Evolutionary conservation across 2,329 filamentous ascomycete genomes (phyloP).

Genomic region (Epichloe amarillans): DNA sequence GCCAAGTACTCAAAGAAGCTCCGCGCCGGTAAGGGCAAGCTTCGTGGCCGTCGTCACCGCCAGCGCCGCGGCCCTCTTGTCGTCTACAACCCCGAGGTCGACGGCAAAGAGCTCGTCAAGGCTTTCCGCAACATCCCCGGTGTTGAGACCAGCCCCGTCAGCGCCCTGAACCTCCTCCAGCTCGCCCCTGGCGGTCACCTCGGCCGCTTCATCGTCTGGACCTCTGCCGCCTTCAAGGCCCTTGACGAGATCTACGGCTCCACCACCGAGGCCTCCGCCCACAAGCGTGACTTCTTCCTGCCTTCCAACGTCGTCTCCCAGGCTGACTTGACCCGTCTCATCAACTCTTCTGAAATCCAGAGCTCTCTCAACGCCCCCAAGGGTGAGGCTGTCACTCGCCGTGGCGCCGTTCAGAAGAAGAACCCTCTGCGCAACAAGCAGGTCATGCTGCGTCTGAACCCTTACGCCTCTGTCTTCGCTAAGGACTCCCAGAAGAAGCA

Average conservation of each 20-base stretch:
- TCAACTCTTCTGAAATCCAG: slow-evolving; percentile 99
- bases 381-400: slow-evolving; percentile 83
- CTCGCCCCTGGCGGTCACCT: slow-evolving; percentile 97
- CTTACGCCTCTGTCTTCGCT: slow-evolving; percentile 82
- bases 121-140: slow-evolving; percentile 99
- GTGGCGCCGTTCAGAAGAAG: slow-evolving; percentile 93
- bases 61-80: slow-evolving; percentile 96
- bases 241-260: slow-evolving; percentile 95
- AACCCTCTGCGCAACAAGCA: slow-evolving; percentile 99
- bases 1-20: slow-evolving; percentile 94
- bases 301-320: slow-evolving; percentile 86
- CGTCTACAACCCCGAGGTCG: slow-evolving; percentile 90
- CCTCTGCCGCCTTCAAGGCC: slow-evolving; percentile 89
- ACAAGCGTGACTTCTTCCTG: slow-evolving; percentile 99
- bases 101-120: slow-evolving; percentile 85
- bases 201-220: slow-evolving; percentile 98
- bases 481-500: slow-evolving; percentile 44
- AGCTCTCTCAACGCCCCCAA: slow-evolving; percentile 84
- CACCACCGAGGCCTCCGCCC: slow-evolving; percentile 73
- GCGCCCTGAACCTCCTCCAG: slow-evolving; percentile 94
- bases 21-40: slow-evolving; percentile 97
- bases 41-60: slow-evolving; percentile 89
- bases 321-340: slow-evolving; percentile 90
- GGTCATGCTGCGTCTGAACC: slow-evolving; percentile 96
- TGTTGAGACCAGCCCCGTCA: slow-evolving; percentile 92